Evolutionary conservation across 1,139 yeast species (phyloP), one percentile per base, ranked within the genome.

Genomic region (Protomyces arabidopsidicola): DNA sequence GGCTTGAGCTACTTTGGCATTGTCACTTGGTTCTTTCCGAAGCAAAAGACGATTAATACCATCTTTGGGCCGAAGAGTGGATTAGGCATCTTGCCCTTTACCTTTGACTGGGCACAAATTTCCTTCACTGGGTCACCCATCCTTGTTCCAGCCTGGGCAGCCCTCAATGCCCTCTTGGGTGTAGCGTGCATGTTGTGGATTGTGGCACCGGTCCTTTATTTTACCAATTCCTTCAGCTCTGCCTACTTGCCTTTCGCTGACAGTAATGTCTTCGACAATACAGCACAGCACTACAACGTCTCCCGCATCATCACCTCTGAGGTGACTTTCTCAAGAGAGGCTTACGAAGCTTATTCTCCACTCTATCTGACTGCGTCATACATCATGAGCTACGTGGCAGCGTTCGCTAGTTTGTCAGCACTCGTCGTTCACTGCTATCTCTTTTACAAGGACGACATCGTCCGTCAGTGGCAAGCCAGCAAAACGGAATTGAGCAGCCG

Each of bases 101-200:
- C 85, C 1, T 81, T 83, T 69, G 86, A 83, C 71, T 83, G 84
- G 80, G 80, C 39, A 78, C 79, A 86, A 82, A 84, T 73, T 87
- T 85, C 72, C 74, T 86, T 55, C 84, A 85, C 80, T 84, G 69
- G 71, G 88, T 90, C 60, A 76, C 82, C 36, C 68, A 55, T 83
- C 53, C 80, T 78, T 1, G 86, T 88, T 9, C 90, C 90, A 38
- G 82, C 84, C 60, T 76, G 81, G 63, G 81, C 86, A 22, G 75
- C 82, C 65, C 77, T 79, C 45, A 84, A 86, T 68, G 78, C 82
- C 66, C 76, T 80, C 45, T 69, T 76, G 2, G 80, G 84, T 18
- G 73, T 81, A 60, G 74, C 55, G 12, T 27, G 55, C n/a, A 55
- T 52, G 48, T 22, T 64, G 3, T 64, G 66, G 66, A 27, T 82